Percentiles rank a stretch among this genome's conserved stretches.
phyloP scores from a whole-genome alignment of 2,329 filamentous ascomycete species.

The Fusarium kyushuense region DNA sequence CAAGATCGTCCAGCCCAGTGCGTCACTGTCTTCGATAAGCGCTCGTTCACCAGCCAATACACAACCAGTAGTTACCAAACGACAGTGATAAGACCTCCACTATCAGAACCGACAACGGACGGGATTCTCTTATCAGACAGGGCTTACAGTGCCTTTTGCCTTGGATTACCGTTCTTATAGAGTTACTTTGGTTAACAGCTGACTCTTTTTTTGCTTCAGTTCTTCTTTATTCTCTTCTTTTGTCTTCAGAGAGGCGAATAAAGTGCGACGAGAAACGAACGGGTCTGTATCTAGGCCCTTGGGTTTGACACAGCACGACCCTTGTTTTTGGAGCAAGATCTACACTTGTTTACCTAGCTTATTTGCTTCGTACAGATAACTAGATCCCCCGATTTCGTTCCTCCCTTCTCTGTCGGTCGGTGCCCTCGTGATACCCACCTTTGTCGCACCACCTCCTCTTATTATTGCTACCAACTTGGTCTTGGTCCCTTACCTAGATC shows the following conservation, averaged over 20 bases:
- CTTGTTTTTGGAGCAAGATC: constrained; percentile 19
- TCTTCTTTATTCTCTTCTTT: neutral
- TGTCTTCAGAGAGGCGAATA: neutral
- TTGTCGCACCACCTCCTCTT: constrained; percentile 40
- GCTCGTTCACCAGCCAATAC: constrained; percentile 41
- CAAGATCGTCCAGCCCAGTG: constrained; percentile 42
- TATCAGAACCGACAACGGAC: constrained; percentile 36
- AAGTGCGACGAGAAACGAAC: neutral
- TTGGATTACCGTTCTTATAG: constrained; percentile 13
- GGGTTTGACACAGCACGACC: neutral
- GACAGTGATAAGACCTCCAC: constrained; percentile 36
- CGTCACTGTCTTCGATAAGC: constrained; percentile 45
- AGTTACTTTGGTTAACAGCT: neutral
- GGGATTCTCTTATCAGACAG: constrained; percentile 21
- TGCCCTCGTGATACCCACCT: constrained; percentile 44
- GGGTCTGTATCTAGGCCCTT: neutral
- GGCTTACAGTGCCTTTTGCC: constrained; percentile 1
- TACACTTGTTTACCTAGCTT: constrained; percentile 6
- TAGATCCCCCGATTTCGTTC: constrained; percentile 13
- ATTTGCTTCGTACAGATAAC: constrained; percentile 10
- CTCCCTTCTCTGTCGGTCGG: constrained; percentile 13
- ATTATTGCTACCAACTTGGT: constrained; percentile 1
- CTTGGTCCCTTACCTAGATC: neutral
- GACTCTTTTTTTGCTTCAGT: neutral
- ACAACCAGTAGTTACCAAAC: constrained; percentile 38